phyloP scores from a whole-genome alignment of 75 land plant species.

The Pinus taeda region DNA sequence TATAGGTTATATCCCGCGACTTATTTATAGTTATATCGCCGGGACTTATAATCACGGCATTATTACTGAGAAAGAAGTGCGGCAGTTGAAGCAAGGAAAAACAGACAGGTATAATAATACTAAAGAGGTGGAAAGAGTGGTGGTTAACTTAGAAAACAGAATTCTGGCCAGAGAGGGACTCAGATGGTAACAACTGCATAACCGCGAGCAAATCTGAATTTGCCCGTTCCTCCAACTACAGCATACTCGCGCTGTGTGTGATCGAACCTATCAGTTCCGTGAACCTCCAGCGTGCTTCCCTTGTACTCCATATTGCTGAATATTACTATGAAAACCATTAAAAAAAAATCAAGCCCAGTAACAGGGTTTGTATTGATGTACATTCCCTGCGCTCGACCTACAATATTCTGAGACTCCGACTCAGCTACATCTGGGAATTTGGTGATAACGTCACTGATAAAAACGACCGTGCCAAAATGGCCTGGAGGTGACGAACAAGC shows the following conservation, averaged over 20 bases:
- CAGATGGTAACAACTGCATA: too few species aligned
- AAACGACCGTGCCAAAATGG: not conserved
- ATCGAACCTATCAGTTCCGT: constrained; percentile 17
- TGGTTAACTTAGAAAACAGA: too few species aligned
- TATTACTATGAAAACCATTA: not conserved
- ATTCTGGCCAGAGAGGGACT: too few species aligned
- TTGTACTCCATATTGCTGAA: not conserved
- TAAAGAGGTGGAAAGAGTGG: too few species aligned
- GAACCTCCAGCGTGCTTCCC: constrained; percentile 21
- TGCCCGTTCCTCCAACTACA: constrained; percentile 28
- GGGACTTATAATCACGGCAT: too few species aligned
- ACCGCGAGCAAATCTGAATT: constrained; percentile 25
- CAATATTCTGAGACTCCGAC: not conserved
- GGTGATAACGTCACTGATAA: not conserved
- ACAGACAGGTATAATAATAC: too few species aligned
- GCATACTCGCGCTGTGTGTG: constrained; percentile 8
- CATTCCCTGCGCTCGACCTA: not conserved
- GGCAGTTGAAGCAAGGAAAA: too few species aligned
- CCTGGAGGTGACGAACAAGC: not conserved
- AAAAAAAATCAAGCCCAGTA: not conserved
- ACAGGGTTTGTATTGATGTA: not conserved
- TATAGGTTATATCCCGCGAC: too few species aligned
- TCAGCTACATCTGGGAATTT: not conserved
- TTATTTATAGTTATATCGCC: too few species aligned
- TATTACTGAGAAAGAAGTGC: too few species aligned